Evolutionary conservation across 208 protist genomes (phyloP).

Genomic region (Leishmania martiniquensis): DNA sequence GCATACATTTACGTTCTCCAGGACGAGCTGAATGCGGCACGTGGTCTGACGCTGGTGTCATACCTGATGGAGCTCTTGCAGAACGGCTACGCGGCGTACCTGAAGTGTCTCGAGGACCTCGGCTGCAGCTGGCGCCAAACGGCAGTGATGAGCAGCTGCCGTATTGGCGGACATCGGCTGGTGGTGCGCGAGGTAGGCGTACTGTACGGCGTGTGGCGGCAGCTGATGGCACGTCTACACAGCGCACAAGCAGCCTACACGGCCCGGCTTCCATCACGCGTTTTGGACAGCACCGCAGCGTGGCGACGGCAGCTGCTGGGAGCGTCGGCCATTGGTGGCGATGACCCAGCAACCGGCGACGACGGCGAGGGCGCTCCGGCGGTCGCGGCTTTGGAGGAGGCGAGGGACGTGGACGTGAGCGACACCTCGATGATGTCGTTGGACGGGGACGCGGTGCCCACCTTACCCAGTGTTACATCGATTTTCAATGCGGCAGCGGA

Average conservation of each 20-base stretch:
- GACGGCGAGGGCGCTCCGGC: neutral
- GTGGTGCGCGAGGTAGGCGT: constrained; percentile 19
- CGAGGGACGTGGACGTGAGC: neutral
- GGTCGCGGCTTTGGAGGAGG: constrained; percentile 6
- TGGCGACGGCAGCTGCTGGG: constrained; percentile 18
- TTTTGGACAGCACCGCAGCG: constrained; percentile 17
- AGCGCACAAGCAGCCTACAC: constrained; percentile 21
- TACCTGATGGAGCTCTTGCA: constrained; percentile 38
- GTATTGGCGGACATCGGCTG: constrained; percentile 17
- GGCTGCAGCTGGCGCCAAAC: constrained; percentile 3
- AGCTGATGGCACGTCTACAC: constrained; percentile 26
- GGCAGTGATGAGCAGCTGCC: constrained; percentile 6
- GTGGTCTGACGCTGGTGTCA: constrained; percentile 26
- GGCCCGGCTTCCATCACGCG: constrained; percentile 25
- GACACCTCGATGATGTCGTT: constrained; percentile 16
- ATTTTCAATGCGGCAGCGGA: constrained; percentile 12
- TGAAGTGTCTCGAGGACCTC: constrained; percentile 28
- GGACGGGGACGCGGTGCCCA: constrained; percentile 22
- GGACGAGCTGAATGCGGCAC: constrained; percentile 25
- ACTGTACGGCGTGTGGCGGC: constrained; percentile 29
- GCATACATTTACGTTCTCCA: constrained; percentile 32
- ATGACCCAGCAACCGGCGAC: neutral
- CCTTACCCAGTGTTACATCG: constrained; percentile 10
- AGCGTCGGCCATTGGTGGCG: neutral
- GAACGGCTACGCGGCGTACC: constrained; percentile 34